A percentile compares a stretch with the other conserved stretches of the same genome.
Conservation (phyloP, 164 flowering plant species). For the Stephania yunnanensis region DNA sequence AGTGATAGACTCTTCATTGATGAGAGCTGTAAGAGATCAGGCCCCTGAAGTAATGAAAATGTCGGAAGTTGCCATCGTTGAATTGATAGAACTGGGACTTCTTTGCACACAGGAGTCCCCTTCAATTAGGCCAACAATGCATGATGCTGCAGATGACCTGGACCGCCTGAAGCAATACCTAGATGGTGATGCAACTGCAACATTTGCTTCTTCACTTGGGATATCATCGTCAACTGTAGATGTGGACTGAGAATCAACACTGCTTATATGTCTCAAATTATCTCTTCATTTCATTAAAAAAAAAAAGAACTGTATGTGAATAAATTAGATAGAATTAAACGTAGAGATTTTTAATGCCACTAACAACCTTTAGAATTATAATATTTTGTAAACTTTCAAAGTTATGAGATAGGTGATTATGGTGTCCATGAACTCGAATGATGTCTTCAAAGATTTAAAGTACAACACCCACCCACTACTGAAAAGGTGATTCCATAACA, state of each 20-base stretch:
- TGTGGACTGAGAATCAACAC: background rate
- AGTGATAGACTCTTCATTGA: conserved; percentile 9
- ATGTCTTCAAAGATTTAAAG: background rate
- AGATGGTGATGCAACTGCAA: conserved; percentile 43
- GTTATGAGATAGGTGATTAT: background rate
- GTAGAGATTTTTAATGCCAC: background rate
- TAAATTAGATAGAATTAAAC: background rate
- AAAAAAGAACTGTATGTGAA: background rate
- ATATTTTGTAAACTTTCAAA: background rate
- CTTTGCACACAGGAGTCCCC: conserved; percentile 12
- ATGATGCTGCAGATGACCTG: conserved; percentile 48
- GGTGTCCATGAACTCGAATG: background rate
- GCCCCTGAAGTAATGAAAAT: conserved; percentile 10
- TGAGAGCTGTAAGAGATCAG: conserved; percentile 4
- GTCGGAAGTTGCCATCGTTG: conserved; percentile 9
- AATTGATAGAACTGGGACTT: conserved; percentile 8
- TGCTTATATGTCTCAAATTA: background rate
- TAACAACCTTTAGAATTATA: background rate
- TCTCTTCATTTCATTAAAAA: background rate
- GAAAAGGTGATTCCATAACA: background rate
- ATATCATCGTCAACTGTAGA: conserved; percentile 29
- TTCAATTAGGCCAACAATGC: conserved; percentile 49
- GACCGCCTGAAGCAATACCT: conserved; percentile 45
- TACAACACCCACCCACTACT: background rate
- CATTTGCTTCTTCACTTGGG: conserved; percentile 46